These are phyloP conservation scores for Ceratocystis alfenasii DNA, from an alignment of 2,329 filamentous ascomycete species.

Conservation along the genomic window DNA sequence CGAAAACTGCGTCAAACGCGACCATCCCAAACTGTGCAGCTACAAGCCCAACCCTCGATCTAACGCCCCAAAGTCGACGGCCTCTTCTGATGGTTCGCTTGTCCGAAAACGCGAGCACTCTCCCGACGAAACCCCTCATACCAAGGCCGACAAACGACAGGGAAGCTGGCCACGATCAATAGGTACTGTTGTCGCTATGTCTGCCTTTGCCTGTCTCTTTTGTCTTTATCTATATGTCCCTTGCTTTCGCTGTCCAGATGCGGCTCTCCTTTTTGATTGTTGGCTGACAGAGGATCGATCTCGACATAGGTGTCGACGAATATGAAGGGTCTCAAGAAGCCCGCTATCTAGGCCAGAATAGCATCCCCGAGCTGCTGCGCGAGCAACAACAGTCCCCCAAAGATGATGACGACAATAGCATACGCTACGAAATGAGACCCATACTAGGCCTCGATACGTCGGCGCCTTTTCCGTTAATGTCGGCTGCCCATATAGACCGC, in stretches of 20 bases:
- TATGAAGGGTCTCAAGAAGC: constrained; percentile 43
- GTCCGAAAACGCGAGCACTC: constrained; percentile 35
- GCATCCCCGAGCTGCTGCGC: constrained; percentile 52
- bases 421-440: constrained; percentile 53
- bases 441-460: constrained; percentile 55
- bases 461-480: constrained; percentile 56
- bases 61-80: constrained; percentile 23
- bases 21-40: constrained; percentile 52
- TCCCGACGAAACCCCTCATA: constrained; percentile 30
- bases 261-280: background rate
- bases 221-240: constrained; percentile 23
- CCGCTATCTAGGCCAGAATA: constrained; percentile 55
- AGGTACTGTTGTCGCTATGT: constrained; percentile 26
- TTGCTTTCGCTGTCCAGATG: constrained; percentile 10
- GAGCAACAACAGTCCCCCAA: constrained; percentile 44
- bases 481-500: constrained; percentile 46
- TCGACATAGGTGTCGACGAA: constrained; percentile 34
- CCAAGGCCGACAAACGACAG: constrained; percentile 30
- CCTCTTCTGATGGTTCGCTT: constrained; percentile 20
- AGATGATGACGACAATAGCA: constrained; percentile 43
- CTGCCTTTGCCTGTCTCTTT: background rate
- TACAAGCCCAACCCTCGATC: constrained; percentile 48
- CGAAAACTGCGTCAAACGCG: constrained; percentile 55
- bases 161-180: constrained; percentile 36
- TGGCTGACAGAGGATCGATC: constrained; percentile 12